These are phyloP conservation scores for Terana coerulea DNA, from an alignment of 768 basidiomycete species.

Conservation along the genomic window DNA sequence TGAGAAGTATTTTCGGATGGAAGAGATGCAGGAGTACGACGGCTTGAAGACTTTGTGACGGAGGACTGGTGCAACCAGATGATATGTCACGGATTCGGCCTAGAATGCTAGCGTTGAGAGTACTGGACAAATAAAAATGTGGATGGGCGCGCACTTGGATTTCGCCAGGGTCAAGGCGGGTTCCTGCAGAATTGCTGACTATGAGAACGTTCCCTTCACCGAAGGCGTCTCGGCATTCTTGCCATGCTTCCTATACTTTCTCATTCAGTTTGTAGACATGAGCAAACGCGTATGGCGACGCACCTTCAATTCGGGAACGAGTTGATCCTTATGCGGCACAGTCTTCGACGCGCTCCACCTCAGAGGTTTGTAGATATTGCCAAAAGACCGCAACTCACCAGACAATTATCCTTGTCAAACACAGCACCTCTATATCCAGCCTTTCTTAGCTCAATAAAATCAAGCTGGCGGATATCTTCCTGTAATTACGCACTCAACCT, in stretches of 20 bases:
- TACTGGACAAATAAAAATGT: neutral
- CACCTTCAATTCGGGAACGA: slow-evolving; percentile 77
- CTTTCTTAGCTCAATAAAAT: slow-evolving; percentile 66
- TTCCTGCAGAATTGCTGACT: slow-evolving; percentile 94
- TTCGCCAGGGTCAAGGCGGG: slow-evolving; percentile 67
- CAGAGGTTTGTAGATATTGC: neutral
- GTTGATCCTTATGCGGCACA: slow-evolving; percentile 65
- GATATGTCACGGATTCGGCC: slow-evolving; percentile 82
- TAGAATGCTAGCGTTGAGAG: slow-evolving; percentile 27
- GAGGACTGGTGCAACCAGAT: slow-evolving; percentile 80
- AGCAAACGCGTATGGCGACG: slow-evolving; percentile 15
- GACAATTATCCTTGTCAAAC: slow-evolving; percentile 97
- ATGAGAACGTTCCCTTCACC: slow-evolving; percentile 79
- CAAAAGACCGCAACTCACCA: slow-evolving; percentile 64
- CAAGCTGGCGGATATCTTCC: slow-evolving; percentile 83
- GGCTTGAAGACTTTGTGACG: slow-evolving; percentile 78
- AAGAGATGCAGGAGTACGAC: slow-evolving; percentile 65
- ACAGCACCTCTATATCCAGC: slow-evolving; percentile 88
- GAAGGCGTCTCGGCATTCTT: slow-evolving; percentile 65
- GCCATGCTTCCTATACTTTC: slow-evolving; percentile 62
- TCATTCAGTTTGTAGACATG: neutral
- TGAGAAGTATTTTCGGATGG: slow-evolving; percentile 74
- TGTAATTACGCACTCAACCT: slow-evolving; percentile 28
- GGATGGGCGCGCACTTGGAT: slow-evolving; percentile 60
- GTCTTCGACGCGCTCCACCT: slow-evolving; percentile 57